These are phyloP conservation scores for Pistacia integerrima DNA, from an alignment of 345 rosid species.

Conservation along the genomic window DNA sequence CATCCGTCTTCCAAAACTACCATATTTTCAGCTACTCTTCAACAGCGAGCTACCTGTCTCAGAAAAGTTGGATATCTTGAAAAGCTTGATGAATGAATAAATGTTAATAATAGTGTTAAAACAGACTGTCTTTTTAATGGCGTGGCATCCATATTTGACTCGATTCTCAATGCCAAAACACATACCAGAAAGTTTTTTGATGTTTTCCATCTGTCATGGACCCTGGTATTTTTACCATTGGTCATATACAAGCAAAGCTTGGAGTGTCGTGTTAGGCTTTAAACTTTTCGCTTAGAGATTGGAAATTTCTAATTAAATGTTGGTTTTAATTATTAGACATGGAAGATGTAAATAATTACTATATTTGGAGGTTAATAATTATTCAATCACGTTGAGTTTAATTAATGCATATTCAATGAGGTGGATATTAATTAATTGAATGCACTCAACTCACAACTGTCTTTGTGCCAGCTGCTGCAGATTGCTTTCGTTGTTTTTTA, in stretches of 20 bases:
- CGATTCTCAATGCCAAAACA: neutral
- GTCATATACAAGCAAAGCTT: neutral
- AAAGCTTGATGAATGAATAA: too few species aligned
- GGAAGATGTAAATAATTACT: constrained; percentile 12
- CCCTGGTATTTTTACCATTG: neutral
- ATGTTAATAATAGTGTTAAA: neutral
- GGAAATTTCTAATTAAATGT: constrained; percentile 24
- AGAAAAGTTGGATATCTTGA: constrained; percentile 18
- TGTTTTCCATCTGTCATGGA: constrained; percentile 18
- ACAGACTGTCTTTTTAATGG: neutral
- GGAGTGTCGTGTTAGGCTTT: constrained; percentile 32
- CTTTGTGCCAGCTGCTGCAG: too few species aligned
- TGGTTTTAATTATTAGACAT: constrained; percentile 1
- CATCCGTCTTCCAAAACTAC: constrained; percentile 36
- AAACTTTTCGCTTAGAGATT: constrained; percentile 4
- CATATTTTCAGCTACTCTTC: constrained; percentile 47
- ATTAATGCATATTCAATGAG: neutral
- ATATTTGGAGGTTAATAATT: neutral
- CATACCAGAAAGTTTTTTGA: neutral
- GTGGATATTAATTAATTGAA: neutral
- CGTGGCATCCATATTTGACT: constrained; percentile 32
- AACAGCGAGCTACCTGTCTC: constrained; percentile 56
- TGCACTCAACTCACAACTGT: too few species aligned
- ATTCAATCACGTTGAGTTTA: neutral
- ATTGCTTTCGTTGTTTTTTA: too few species aligned